Base-by-base conservation (phyloP, 116 monocot species). In the Cymodocea nodosa region DNA sequence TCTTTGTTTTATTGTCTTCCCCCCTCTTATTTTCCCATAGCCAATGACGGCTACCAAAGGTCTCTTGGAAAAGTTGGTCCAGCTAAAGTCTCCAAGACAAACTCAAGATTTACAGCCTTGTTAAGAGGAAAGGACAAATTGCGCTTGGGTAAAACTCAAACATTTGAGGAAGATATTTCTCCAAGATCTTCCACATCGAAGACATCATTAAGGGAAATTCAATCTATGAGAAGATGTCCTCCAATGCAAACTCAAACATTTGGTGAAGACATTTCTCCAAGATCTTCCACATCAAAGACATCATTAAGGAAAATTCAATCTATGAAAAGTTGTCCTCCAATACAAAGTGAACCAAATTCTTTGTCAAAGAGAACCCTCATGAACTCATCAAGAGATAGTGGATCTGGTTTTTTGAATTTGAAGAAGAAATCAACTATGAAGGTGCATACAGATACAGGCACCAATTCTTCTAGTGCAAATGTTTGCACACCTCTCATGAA, bases 401-500 rank as follows among this genome's bases (percentile, higher is more conserved):
- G 51, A 19, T 74, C 65, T 64, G 62, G 71, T 71, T 79, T 68
- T 40, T 25, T 67, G 61, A 70, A 75, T 67, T 37, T 54, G 35
- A 93, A 73, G 64, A 81, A 80, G 58, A 49, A 16, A 37, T 63
- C 63, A 37, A 20, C 39, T n/a, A 39, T 20, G 40, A 49, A 39
- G 77, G 51, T 36, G 40, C 51, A 8, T 52, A 7, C 24, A 22
- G 25, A 15, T 25, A 34, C 11, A 48, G 63, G 12, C 12, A 15
- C n/a, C 6, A 13, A 62, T 36, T 51, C 51, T 35, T 18, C n/a
- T 54, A 8, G 49, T 58, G 16, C 73, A 76, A 35, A 61, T 63
- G 30, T 89, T 63, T 78, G 74, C 60, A 61, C 71, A 53, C 84
- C 89, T 70, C 69, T 84, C 36, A 59, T 86, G 59, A 67, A 84